Percentiles rank a stretch among this genome's conserved stretches.
Conservation (phyloP, 495 filamentous ascomycete genomes). For the Glonium stellatum region DNA sequence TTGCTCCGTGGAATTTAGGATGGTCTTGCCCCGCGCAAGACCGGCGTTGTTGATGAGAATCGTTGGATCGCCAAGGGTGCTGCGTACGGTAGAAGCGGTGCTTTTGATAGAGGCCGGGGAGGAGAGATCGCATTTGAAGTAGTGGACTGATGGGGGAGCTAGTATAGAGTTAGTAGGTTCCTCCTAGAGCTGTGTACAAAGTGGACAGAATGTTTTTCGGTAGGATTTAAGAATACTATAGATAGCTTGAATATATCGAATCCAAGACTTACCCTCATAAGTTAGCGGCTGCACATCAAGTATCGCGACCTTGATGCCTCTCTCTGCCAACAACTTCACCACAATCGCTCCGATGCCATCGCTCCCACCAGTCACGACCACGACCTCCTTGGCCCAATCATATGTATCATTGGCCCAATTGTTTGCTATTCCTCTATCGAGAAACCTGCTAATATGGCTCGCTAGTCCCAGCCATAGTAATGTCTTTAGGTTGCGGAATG, state of each 20-base stretch:
- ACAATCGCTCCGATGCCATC: constrained; percentile 60
- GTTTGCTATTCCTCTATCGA: constrained; percentile 51
- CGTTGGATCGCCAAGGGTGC: constrained; percentile 52
- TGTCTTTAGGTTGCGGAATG: constrained; percentile 34
- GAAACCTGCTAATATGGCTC: constrained; percentile 41
- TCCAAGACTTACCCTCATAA: constrained; percentile 42
- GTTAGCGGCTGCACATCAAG: constrained; percentile 60
- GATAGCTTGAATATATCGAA: background rate
- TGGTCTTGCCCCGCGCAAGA: constrained; percentile 51
- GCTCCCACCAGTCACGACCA: constrained; percentile 64
- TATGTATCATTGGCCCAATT: constrained; percentile 56
- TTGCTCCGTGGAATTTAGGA: constrained; percentile 50
- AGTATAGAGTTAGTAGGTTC: background rate
- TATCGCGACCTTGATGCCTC: constrained; percentile 56
- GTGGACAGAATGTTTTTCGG: too few relatives aligned
- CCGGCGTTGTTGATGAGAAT: constrained; percentile 74
- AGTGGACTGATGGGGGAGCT: constrained; percentile 27
- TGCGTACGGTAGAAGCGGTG: constrained; percentile 6
- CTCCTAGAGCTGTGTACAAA: background rate
- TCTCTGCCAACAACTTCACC: constrained; percentile 53
- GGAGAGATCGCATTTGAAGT: constrained; percentile 27
- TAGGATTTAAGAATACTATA: too few relatives aligned
- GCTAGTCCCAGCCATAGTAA: constrained; percentile 11
- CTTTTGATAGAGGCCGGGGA: constrained; percentile 13
- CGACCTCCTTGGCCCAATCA: constrained; percentile 63